A percentile compares a stretch with the other conserved stretches of the same genome.
phyloP scores from a whole-genome alignment of 2,329 filamentous ascomycete genomes.

The Neoscytalidium dimidiatum region DNA sequence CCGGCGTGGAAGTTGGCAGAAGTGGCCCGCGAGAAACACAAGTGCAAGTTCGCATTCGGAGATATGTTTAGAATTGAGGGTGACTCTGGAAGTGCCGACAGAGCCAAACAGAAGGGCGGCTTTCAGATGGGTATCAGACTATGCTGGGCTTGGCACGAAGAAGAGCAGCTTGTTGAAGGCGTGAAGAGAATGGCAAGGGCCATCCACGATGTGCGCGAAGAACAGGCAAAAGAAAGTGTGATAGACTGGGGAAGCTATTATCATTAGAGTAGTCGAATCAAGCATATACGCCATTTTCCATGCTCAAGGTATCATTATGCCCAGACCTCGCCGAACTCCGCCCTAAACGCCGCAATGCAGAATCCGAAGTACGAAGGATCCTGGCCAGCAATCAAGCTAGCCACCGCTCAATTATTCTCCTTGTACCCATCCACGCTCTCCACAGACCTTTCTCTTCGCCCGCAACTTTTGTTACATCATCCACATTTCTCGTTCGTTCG shows the following conservation, averaged over 20 bases:
- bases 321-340: not conserved
- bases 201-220: not conserved
- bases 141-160: conserved; percentile 70
- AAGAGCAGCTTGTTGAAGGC: conserved; percentile 67
- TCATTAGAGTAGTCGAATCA: not conserved
- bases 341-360: not conserved
- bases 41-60: conserved; percentile 68
- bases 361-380: not conserved
- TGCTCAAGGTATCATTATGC: not conserved
- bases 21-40: conserved; percentile 62
- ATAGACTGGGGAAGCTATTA: not conserved
- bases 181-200: conserved; percentile 39
- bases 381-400: not conserved
- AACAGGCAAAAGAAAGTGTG: not conserved
- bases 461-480: conserved; percentile 24
- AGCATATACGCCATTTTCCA: not conserved
- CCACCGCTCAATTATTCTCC: conserved; percentile 30
- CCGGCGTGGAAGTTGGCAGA: conserved; percentile 58
- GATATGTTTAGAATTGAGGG: conserved; percentile 64
- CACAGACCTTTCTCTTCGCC: conserved; percentile 21
- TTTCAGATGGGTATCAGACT: conserved; percentile 65
- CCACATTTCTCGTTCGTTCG: conserved; percentile 33
- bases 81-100: conserved; percentile 34
- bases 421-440: conserved; percentile 31
- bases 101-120: conserved; percentile 38